Conservation (phyloP, 2,329 filamentous ascomycete genomes). For the Pseudocercospora ulei region DNA sequence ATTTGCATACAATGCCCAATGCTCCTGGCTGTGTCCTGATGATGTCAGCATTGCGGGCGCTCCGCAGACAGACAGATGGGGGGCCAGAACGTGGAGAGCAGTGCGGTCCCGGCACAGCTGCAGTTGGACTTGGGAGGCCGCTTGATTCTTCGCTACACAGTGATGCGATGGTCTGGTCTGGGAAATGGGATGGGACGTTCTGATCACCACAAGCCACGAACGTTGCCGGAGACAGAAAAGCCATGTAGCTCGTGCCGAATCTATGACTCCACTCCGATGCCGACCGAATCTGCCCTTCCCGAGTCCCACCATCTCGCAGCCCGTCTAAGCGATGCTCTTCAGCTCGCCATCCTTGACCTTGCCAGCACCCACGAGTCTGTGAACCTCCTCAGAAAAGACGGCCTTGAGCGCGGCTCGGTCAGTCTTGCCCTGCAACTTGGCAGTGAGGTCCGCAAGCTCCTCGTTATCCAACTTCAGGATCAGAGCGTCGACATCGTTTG, state of each 20-base stretch:
- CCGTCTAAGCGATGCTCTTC: slow-evolving; percentile 45
- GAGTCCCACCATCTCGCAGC: slow-evolving; percentile 5
- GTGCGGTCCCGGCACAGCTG: slow-evolving; percentile 4
- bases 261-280: background rate
- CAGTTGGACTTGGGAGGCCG: no score
- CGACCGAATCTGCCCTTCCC: background rate
- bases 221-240: no score
- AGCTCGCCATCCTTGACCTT: slow-evolving; percentile 78
- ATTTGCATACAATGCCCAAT: background rate
- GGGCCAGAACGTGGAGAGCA: slow-evolving; percentile 2
- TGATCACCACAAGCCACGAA: no score
- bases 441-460: slow-evolving; percentile 74
- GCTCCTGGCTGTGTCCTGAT: no score
- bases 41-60: no score
- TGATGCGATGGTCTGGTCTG: no score
- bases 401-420: slow-evolving; percentile 75
- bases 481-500: slow-evolving; percentile 76
- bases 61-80: no score
- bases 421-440: slow-evolving; percentile 67
- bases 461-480: slow-evolving; percentile 83
- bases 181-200: no score
- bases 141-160: no score
- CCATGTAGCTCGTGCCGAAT: no score
- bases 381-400: slow-evolving; percentile 68
- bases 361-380: slow-evolving; percentile 66